Evolutionary conservation across 495 filamentous ascomycete species (phyloP), one percentile per base, ranked within the genome.

Genomic region (Beverwykella pulmonaria): DNA sequence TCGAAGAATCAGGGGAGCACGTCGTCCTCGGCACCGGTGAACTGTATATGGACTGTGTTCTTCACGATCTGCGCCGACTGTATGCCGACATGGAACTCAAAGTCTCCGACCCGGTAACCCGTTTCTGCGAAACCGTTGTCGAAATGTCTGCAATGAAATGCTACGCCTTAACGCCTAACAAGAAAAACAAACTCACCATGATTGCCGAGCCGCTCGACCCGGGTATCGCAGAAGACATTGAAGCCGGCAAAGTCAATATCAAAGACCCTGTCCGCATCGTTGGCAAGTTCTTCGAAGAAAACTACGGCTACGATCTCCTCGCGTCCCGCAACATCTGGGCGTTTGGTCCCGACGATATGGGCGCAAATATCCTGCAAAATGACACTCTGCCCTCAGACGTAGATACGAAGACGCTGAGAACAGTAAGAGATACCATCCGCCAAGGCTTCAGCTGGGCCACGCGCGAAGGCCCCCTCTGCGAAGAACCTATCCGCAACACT

Each of bases 81-180:
- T 98, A 97, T 76, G 92, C 93, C n/a, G 92, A 98, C 73, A 98
- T 98, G 94, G 95, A 98, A 73, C 86, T 98, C 77, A 96, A 97
- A 78, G 92, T 98, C 50, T 98, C 94, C 10, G 94, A 98, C 73
- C 94, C 94, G 5, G 95, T 98, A 20, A 97, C 95, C 25, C 86
- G 94, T 29, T 98, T 98, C 82, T 95, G 92, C 77, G 94, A 98
- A 79, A 98, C 94, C 2, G 92, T 96, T n/a, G 92, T 95, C 53
- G 95, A 98, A 74, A 95, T 92, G 54, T 96, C 91, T 20, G 92
- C 93, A 27, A 97, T 96, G 62, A 97, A 97, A 81, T 98, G 94
- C 76, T 98, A 97, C 76, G 93, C 94, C 12, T 85, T 96, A 69
- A 98, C 94, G 3, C 94, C 94, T 7, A 98, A 98, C 78, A 98